Evolutionary conservation across 768 basidiomycete genomes (phyloP).

Genomic region (Coprinellus micaceus): DNA sequence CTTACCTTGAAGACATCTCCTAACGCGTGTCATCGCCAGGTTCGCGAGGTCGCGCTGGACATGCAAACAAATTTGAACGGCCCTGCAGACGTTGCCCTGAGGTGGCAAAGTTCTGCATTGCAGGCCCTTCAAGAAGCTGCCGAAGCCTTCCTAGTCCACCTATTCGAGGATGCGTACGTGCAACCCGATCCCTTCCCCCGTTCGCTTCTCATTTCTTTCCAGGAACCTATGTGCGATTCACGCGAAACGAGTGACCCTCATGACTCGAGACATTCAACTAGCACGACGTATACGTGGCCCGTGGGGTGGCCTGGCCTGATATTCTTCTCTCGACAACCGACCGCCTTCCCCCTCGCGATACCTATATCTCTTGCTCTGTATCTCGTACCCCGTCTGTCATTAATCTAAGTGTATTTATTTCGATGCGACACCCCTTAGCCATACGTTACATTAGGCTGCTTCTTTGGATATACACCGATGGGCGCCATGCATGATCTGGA

Average conservation of each 20-base stretch:
- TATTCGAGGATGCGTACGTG: conserved; percentile 98
- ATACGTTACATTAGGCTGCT: background rate
- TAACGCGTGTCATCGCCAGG: conserved; percentile 41
- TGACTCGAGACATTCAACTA: conserved; percentile 96
- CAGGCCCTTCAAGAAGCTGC: conserved; percentile 95
- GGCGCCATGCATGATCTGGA: no score
- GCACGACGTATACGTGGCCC: conserved; percentile 92
- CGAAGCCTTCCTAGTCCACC: conserved; percentile 89
- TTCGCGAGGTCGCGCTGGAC: conserved; percentile 91
- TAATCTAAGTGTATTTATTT: conserved; percentile 13
- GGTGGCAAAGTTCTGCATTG: conserved; percentile 96
- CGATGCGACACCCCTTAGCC: background rate
- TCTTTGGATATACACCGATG: background rate
- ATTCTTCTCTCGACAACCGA: background rate
- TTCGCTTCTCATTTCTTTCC: conserved; percentile 7
- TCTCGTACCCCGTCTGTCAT: conserved; percentile 4
- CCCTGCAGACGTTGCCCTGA: conserved; percentile 55
- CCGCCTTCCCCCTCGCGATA: background rate
- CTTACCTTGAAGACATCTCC: background rate
- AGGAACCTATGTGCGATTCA: conserved; percentile 97
- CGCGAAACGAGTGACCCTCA: conserved; percentile 95
- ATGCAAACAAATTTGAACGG: conserved; percentile 78
- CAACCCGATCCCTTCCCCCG: background rate
- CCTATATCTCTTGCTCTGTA: conserved; percentile 12
- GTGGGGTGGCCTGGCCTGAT: conserved; percentile 70